These are phyloP conservation scores for Arachis monticola DNA, from an alignment of 331 rosid species.

Conservation along the genomic window DNA sequence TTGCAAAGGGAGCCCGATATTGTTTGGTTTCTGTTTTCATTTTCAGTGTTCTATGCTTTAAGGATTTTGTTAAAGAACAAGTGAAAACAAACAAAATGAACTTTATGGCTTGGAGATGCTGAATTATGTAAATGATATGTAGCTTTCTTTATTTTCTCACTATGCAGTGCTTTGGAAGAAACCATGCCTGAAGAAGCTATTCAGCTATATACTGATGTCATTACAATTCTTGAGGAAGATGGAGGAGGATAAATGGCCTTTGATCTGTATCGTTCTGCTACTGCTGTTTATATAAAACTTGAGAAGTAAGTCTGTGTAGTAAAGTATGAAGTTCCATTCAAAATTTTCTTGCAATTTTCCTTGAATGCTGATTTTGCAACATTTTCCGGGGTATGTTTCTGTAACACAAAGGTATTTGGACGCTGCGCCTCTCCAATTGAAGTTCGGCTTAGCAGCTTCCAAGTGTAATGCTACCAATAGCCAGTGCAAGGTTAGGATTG, in stretches of 20 bases:
- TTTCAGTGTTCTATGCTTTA: too few relatives aligned
- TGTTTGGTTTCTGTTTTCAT: conserved; percentile 6
- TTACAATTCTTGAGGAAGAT: conserved; percentile 75
- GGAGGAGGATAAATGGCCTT: conserved; percentile 78
- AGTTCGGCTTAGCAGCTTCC: conserved; percentile 76
- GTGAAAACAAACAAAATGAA: neutral
- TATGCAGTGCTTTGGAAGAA: conserved; percentile 75
- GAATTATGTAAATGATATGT: neutral
- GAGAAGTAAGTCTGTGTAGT: conserved; percentile 63
- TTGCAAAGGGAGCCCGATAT: conserved; percentile 80
- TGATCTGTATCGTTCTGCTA: conserved; percentile 72
- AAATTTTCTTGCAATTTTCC: neutral
- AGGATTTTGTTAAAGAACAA: too few relatives aligned
- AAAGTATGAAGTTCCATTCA: neutral
- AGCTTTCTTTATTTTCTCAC: too few relatives aligned
- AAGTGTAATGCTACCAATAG: conserved; percentile 75
- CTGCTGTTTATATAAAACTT: conserved; percentile 60
- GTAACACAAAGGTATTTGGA: conserved; percentile 61
- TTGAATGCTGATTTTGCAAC: neutral
- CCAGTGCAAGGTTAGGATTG: conserved; percentile 69
- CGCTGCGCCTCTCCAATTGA: conserved; percentile 67
- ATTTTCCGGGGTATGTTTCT: conserved; percentile 17
- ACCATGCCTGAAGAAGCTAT: conserved; percentile 71
- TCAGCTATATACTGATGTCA: conserved; percentile 67
- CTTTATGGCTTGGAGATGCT: conserved; percentile 12